Evolutionary conservation across 495 filamentous ascomycete genomes (phyloP).

Genomic region (Gamarada debralockiae): DNA sequence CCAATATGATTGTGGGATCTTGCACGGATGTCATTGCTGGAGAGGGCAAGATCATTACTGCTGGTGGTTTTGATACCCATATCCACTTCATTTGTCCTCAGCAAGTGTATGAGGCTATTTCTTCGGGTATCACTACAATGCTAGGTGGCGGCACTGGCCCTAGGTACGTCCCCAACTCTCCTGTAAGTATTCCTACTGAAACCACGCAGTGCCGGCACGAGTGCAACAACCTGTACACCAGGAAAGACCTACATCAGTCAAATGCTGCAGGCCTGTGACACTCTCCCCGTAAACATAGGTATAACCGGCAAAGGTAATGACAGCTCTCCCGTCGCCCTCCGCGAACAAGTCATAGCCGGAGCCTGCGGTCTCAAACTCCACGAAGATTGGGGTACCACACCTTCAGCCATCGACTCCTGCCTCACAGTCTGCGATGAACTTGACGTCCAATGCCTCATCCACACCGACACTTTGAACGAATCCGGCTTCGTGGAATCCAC

Average conservation of each 20-base stretch:
- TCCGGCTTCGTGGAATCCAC: slow-evolving; percentile 96
- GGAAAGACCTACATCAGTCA: slow-evolving; percentile 78
- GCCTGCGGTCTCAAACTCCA: slow-evolving; percentile 92
- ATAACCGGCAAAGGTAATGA: slow-evolving; percentile 98
- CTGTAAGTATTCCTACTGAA: neutral
- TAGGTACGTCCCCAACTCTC: slow-evolving; percentile 34
- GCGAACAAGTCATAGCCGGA: slow-evolving; percentile 79
- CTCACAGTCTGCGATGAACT: slow-evolving; percentile 83
- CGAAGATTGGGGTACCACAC: slow-evolving; percentile 96
- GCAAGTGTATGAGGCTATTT: slow-evolving; percentile 80
- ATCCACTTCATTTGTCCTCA: slow-evolving; percentile 98
- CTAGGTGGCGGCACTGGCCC: slow-evolving; percentile 94
- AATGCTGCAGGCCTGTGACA: slow-evolving; percentile 90
- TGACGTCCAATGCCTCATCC: slow-evolving; percentile 93
- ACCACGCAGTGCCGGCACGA: slow-evolving; percentile 72
- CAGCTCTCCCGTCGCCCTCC: slow-evolving; percentile 62
- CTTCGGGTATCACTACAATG: slow-evolving; percentile 88
- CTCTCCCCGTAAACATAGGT: slow-evolving; percentile 84
- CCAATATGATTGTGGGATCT: slow-evolving; percentile 76
- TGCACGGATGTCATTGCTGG: slow-evolving; percentile 96
- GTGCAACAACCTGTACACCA: slow-evolving; percentile 93
- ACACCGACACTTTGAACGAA: slow-evolving; percentile 97
- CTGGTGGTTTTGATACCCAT: slow-evolving; percentile 88
- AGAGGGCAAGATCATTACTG: slow-evolving; percentile 89
- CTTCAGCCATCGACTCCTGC: slow-evolving; percentile 89